Evolutionary conservation across 192 early-diverging fungal genomes (phyloP).

Genomic region (Entomortierella parvispora): DNA sequence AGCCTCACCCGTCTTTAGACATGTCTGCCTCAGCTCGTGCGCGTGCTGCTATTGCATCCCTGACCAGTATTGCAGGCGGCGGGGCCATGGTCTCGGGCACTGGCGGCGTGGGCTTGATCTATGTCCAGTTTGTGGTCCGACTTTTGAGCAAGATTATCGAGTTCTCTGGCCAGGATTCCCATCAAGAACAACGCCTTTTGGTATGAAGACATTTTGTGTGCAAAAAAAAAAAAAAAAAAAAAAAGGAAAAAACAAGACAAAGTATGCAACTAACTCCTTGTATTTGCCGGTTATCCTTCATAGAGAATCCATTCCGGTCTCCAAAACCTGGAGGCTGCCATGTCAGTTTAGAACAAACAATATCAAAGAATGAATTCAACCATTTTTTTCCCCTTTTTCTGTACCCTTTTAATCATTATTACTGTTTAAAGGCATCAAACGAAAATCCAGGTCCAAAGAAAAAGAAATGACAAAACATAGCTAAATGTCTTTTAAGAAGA

Average conservation of each 20-base stretch:
- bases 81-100: conserved; percentile 42
- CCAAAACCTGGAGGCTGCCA: conserved; percentile 38
- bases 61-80: conserved; percentile 34
- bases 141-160: conserved; percentile 46
- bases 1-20: neutral
- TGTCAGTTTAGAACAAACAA: conserved; percentile 9
- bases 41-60: conserved; percentile 22
- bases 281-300: neutral
- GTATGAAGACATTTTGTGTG: conserved; percentile 1
- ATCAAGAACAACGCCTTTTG: conserved; percentile 44
- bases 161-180: conserved; percentile 38
- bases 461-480: no score
- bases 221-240: no score
- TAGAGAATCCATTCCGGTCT: conserved; percentile 42
- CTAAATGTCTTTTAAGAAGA: no score
- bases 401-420: no score
- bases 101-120: conserved; percentile 41
- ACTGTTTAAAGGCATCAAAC: no score
- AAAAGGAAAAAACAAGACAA: no score
- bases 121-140: conserved; percentile 44
- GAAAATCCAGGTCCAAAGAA: no score
- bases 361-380: no score
- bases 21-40: conserved; percentile 23
- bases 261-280: neutral
- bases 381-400: no score